Evolutionary conservation across 2,329 filamentous ascomycete genomes (phyloP).

Genomic region (Pseudopithomyces maydicus): DNA sequence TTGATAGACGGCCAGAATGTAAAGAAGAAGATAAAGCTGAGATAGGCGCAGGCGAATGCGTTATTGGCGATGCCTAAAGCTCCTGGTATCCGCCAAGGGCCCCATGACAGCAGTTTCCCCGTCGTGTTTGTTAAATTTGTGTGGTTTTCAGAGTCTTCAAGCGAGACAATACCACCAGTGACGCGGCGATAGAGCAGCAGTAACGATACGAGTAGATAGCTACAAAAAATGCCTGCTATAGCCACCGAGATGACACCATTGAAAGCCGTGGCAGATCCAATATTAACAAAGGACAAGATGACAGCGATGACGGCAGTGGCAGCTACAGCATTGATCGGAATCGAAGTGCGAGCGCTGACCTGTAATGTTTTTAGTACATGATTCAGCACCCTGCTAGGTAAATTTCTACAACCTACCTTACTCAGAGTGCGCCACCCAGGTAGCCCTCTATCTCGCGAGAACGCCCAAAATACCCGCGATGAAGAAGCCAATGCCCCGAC

Average conservation of each 20-base stretch:
- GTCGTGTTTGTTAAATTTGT: not conserved
- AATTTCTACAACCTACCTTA: not conserved
- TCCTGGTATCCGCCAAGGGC: constrained; percentile 17
- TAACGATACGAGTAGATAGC: constrained; percentile 8
- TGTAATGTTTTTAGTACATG: constrained; percentile 22
- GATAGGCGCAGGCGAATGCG: constrained; percentile 11
- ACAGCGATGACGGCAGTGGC: constrained; percentile 36
- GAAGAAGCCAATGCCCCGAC: constrained; percentile 38
- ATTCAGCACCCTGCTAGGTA: not conserved
- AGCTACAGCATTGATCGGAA: constrained; percentile 32
- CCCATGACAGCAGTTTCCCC: constrained; percentile 1
- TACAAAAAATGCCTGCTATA: constrained; percentile 8
- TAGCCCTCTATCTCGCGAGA: constrained; percentile 37
- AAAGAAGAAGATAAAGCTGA: constrained; percentile 27
- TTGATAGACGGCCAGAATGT: constrained; percentile 24
- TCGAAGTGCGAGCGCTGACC: not conserved
- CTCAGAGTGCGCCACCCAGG: constrained; percentile 30
- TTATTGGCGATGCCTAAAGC: constrained; percentile 14
- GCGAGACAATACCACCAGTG: not conserved
- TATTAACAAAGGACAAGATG: constrained; percentile 53
- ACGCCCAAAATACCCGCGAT: constrained; percentile 41
- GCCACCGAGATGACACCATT: constrained; percentile 5
- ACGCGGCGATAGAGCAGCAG: constrained; percentile 12
- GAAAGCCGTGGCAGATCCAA: constrained; percentile 35
- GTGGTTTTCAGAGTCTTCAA: not conserved